Evolutionary conservation across 2,329 filamentous ascomycete species (phyloP), one percentile per base, ranked within the genome.

Genomic region (Bipolaris bicolor): DNA sequence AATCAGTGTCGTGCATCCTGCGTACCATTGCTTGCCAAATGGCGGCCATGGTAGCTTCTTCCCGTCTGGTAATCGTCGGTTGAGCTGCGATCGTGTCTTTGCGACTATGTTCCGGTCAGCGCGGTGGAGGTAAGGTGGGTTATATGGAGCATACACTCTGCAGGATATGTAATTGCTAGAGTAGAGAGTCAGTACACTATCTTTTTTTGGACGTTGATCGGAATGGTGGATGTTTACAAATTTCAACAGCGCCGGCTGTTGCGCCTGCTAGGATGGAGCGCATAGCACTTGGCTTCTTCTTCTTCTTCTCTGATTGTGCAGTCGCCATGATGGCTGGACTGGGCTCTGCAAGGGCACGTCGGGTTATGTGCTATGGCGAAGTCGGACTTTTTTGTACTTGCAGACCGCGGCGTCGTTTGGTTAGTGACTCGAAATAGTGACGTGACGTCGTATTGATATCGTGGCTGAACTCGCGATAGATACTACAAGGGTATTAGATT

Each of bases 1-100:
- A 58, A 99, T 96, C 74, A 97, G 80, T 26, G 95, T 98, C 45
- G 95, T 98, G 81, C 95, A 99, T 36, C 95, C 95, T 11, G 95
- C 94, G 77, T 99, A 99, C 95, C 95, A 99, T 77, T 96, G 92
- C 68, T 80, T 83, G 47, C 95, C 95, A 72, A 98, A 98, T 10
- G 91, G 91, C 41, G 95, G 95, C 90, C 92, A 97, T 51, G 94
- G 92, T 29, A 97, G 85, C 81, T 96, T 97, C 82, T 96, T 83
- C 45, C 88, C 89, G 53, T 90, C 88, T 47, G 90, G 83, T 70
- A 98, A 83, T 68, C 88, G 87, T 66, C 89, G 87, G 78, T 99
- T 99, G 72, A 99, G 88, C 78, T 98, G 95, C 54, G 91, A 91
- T 67, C 95, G 85, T 52, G 95, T 98, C 82, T 98, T 98, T 70